phyloP scores from a whole-genome alignment of 176 grass and related monocot species.

The Canna indica region DNA sequence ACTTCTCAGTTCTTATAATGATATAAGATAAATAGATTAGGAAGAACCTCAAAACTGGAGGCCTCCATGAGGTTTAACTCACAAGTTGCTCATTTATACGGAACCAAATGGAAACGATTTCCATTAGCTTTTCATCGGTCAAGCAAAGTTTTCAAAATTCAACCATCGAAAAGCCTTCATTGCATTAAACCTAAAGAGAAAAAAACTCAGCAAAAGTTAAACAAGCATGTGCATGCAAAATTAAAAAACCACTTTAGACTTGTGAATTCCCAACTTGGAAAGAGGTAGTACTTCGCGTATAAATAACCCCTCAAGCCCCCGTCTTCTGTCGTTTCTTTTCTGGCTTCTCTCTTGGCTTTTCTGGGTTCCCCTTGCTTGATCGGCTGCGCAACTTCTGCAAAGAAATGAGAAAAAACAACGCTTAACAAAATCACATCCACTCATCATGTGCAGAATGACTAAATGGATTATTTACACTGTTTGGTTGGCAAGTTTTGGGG shows the following conservation, averaged over 20 bases:
- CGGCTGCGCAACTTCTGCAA: conserved; percentile 39
- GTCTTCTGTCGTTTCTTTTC: conserved; percentile 43
- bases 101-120: not conserved
- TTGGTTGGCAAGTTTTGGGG: no score
- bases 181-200: not conserved
- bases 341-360: conserved; percentile 16
- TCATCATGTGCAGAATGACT: not conserved
- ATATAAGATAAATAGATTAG: no score
- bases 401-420: not conserved
- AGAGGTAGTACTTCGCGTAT: not conserved
- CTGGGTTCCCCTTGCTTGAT: conserved; percentile 21
- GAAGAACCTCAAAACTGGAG: not conserved
- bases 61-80: not conserved
- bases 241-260: not conserved
- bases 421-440: not conserved
- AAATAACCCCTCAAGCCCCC: conserved; percentile 12
- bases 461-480: not conserved
- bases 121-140: not conserved
- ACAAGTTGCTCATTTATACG: not conserved
- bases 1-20: not conserved
- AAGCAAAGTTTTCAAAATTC: not conserved
- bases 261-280: not conserved
- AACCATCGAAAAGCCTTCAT: not conserved
- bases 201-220: not conserved
- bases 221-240: not conserved